Conservation (phyloP, 2,329 filamentous ascomycete genomes). For the Pseudomassariella vexata region DNA sequence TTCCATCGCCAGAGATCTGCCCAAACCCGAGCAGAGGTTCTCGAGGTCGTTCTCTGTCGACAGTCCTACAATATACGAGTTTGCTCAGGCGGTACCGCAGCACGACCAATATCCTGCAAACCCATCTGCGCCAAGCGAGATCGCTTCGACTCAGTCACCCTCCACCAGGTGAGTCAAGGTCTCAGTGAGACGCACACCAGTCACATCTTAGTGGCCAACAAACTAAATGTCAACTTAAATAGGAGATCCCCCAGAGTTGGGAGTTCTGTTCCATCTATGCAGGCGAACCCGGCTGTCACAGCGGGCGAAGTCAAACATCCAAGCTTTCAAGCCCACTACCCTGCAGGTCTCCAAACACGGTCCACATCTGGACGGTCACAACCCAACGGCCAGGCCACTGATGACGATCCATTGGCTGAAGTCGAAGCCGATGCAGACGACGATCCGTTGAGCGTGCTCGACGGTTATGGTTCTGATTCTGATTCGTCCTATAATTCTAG, state of each 20-base stretch:
- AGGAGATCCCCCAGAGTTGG: slow-evolving; percentile 18
- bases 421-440: slow-evolving; percentile 27
- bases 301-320: slow-evolving; percentile 21
- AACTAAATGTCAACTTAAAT: slow-evolving; percentile 12
- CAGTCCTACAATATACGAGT: slow-evolving; percentile 59
- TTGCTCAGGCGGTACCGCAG: no score
- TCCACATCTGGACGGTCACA: slow-evolving; percentile 35
- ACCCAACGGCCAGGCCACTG: slow-evolving; percentile 36
- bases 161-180: slow-evolving; percentile 26
- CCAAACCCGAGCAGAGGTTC: slow-evolving; percentile 47
- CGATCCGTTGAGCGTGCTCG: slow-evolving; percentile 25
- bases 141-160: no score
- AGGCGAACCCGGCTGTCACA: slow-evolving; percentile 15
- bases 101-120: no score
- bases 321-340: slow-evolving; percentile 25
- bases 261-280: slow-evolving; percentile 13
- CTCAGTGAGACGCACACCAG: slow-evolving; percentile 22
- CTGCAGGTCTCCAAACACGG: slow-evolving; percentile 37
- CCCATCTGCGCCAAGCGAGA: no score
- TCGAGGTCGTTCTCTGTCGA: slow-evolving; percentile 51
- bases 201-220: neutral
- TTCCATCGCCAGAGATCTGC: slow-evolving; percentile 31
- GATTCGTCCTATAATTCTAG: slow-evolving; percentile 24
- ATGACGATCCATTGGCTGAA: slow-evolving; percentile 28
- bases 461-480: slow-evolving; percentile 27